Percentiles rank a stretch among this genome's conserved stretches.
These are phyloP conservation scores for Wickerhamiella brachini DNA, from an alignment of 805 yeast genomes.

Conservation along the genomic window DNA sequence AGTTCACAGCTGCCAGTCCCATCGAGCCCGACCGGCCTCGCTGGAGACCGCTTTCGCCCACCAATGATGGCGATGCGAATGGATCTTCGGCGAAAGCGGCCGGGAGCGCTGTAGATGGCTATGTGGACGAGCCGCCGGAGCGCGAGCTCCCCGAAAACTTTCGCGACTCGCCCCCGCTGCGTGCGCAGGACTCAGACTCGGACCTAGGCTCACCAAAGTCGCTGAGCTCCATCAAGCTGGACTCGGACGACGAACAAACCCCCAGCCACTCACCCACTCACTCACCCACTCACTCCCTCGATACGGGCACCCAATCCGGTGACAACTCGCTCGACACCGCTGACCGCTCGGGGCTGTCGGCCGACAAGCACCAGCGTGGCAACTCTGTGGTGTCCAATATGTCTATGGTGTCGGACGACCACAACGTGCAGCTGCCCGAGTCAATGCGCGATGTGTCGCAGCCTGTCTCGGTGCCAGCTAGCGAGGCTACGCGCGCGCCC, in stretches of 20 bases:
- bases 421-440: background rate
- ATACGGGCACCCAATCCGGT: background rate
- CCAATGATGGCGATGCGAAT: background rate
- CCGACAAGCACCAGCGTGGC: background rate
- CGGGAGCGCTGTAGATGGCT: background rate
- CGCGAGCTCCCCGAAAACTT: background rate
- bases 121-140: background rate
- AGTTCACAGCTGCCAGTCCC: constrained; percentile 8
- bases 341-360: background rate
- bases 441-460: background rate
- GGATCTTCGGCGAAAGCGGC: background rate
- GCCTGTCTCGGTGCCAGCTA: background rate
- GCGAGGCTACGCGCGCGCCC: background rate
- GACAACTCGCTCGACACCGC: background rate
- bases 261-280: background rate
- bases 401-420: constrained; percentile 1
- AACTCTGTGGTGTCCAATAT: background rate
- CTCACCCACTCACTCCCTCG: background rate
- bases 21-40: background rate
- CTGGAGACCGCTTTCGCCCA: background rate
- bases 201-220: background rate
- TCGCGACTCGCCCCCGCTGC: background rate
- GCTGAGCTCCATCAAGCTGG: background rate
- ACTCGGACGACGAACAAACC: background rate
- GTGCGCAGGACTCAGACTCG: background rate